Conservation (phyloP, 2,329 filamentous ascomycete species). For the Monosporascus sp. region DNA sequence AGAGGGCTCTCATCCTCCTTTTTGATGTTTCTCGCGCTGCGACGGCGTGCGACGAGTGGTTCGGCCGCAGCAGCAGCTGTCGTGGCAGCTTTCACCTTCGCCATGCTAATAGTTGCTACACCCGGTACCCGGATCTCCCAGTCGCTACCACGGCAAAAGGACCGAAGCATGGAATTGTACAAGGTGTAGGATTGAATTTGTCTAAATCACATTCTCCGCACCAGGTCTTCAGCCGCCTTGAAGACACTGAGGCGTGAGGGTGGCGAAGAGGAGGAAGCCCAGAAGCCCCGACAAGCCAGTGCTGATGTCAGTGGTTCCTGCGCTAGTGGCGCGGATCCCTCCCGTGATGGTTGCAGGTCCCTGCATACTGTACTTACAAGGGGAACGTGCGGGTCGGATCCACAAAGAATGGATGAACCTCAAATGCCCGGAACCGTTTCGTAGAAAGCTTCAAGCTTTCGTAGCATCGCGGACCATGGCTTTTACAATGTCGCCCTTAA, state of each 20-base stretch:
- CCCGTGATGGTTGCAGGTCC: background rate
- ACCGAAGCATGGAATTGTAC: background rate
- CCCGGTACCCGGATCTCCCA: background rate
- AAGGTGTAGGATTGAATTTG: background rate
- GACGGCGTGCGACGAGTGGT: constrained; percentile 9
- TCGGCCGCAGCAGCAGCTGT: background rate
- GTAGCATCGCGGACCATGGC: too few relatives aligned
- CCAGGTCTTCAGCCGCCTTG: too few relatives aligned
- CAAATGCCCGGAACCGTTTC: too few relatives aligned
- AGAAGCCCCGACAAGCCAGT: background rate
- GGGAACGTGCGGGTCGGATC: background rate
- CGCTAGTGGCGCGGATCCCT: background rate
- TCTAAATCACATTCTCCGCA: too few relatives aligned
- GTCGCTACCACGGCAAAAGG: background rate
- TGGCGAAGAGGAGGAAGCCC: background rate
- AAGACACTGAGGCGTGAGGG: background rate
- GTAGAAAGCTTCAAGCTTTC: too few relatives aligned
- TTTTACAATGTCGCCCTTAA: too few relatives aligned
- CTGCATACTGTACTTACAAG: background rate
- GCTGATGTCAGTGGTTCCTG: background rate
- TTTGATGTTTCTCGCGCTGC: constrained; percentile 13
- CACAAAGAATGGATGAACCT: background rate
- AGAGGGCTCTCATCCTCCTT: constrained; percentile 1
- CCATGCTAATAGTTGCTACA: background rate
- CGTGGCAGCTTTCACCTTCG: background rate